Base-by-base conservation (phyloP, 495 filamentous ascomycete genomes). In the Trichoderma gamsii region DNA sequence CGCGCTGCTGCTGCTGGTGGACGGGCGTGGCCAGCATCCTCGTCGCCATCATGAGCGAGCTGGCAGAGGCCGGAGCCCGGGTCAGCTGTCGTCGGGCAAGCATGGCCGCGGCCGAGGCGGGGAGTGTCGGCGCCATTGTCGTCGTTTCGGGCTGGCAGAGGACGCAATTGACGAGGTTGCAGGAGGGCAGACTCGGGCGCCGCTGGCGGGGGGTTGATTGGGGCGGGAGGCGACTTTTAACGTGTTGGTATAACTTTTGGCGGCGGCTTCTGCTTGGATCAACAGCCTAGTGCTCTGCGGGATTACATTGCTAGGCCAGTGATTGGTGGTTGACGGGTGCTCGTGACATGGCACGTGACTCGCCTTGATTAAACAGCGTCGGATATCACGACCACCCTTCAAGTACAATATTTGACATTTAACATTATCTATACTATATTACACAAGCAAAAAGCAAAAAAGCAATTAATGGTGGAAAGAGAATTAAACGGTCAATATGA, bases 21-120 rank as follows among this genome's bases (percentile, higher is more conserved):
- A 23, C 7, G 13, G 41, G 84, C 76, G 83, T 81, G 82, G 78
- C 71, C 76, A 79, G 68, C 49, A 61, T 67, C 51, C 79, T 77
- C 29, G 80, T 76, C 32, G 74, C 66, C 56, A 76, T 64, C 59
- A 75, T 70, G 68, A 49, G 38, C 4, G 66, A 59, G 56, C 29
- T 44, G 27, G 56, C 11, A 13, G 23, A 29, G 41, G 68, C 38
- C 23, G 68, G 41, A 23, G 68, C 68, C 9, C 68, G 63, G 23
- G 63, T 41, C 16, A 69, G 68, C 63, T 63, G 43, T 21, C 46
- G 44, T 46, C 38, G 41, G 44, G 46, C 56, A 9, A 64, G 68
- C 64, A 69, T 69, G 61, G 49, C 52, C 12, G 41, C 49, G 4
- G 65, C 46, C 43, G 65, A 59, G 65, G 25, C 27, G 56, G 56